Conservation (phyloP, 768 basidiomycete genomes). For the Amanita brunnescens region DNA sequence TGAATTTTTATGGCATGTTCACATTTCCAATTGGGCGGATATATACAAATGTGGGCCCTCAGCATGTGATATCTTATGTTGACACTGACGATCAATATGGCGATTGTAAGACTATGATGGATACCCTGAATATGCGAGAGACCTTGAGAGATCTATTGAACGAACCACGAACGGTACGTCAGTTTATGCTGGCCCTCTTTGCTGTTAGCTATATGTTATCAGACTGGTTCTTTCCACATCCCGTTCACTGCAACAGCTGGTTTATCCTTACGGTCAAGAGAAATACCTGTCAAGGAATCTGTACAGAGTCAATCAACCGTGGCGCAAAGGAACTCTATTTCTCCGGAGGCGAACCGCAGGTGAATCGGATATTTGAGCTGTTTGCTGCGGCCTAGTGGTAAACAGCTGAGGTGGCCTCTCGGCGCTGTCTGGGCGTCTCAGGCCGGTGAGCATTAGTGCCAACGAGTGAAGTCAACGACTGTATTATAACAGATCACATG, state of each 20-base stretch:
- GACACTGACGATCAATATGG: neutral
- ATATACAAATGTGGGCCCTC: constrained; percentile 8
- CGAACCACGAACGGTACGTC: neutral
- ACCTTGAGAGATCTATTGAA: neutral
- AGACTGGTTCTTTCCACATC: neutral
- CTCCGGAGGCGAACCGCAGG: too few species aligned
- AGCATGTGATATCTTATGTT: neutral
- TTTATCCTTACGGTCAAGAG: too few species aligned
- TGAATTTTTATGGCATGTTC: constrained; percentile 9
- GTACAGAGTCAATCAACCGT: too few species aligned
- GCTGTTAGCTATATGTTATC: neutral
- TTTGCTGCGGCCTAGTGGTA: too few species aligned
- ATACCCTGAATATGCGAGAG: constrained; percentile 5
- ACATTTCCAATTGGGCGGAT: constrained; percentile 9
- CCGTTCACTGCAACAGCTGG: neutral
- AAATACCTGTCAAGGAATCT: too few species aligned
- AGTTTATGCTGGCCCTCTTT: neutral
- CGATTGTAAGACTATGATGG: constrained; percentile 10
- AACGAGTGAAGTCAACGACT: too few species aligned
- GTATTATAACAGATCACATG: too few species aligned
- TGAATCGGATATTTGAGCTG: too few species aligned
- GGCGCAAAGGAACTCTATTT: too few species aligned
- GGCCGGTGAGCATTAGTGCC: too few species aligned
- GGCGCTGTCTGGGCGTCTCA: too few species aligned
- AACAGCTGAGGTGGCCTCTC: too few species aligned